These are phyloP conservation scores for Leishmania major DNA, from an alignment of 208 protist genomes.

Conservation along the genomic window DNA sequence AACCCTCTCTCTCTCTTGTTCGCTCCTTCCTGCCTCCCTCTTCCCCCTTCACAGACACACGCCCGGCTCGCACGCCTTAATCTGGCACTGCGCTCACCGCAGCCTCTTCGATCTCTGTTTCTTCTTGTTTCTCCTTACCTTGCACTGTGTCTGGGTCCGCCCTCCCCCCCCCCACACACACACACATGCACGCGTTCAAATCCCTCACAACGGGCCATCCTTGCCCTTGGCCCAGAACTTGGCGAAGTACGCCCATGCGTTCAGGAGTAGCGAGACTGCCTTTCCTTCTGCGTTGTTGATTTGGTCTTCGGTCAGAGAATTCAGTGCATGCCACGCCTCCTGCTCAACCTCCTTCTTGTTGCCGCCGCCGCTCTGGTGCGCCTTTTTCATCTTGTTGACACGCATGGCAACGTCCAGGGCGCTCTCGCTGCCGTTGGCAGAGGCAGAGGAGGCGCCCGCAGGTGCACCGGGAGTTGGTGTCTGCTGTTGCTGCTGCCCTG, in stretches of 20 bases:
- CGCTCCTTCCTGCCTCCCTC: no score
- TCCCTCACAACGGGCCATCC: slow-evolving; percentile 59
- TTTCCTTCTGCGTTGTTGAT: slow-evolving; percentile 91
- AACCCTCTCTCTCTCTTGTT: background rate
- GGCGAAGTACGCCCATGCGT: slow-evolving; percentile 92
- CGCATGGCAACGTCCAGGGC: slow-evolving; percentile 88
- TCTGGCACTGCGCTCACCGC: background rate
- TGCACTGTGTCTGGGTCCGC: background rate
- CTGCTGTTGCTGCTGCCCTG: slow-evolving; percentile 8
- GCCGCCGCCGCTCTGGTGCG: slow-evolving; percentile 70
- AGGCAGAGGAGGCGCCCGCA: slow-evolving; percentile 2
- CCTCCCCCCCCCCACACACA: background rate
- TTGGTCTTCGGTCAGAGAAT: slow-evolving; percentile 79
- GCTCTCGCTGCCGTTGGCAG: slow-evolving; percentile 34
- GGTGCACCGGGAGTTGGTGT: slow-evolving; percentile 3
- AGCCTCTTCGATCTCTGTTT: background rate
- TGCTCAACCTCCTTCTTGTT: slow-evolving; percentile 76
- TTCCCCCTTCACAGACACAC: background rate
- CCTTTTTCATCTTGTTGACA: slow-evolving; percentile 85
- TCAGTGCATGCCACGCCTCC: slow-evolving; percentile 78
- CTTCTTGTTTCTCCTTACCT: background rate
- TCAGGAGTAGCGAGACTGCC: slow-evolving; percentile 84
- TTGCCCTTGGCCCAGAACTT: slow-evolving; percentile 91
- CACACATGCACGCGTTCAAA: background rate
- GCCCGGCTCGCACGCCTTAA: background rate